A percentile compares a stretch with the other conserved stretches of the same genome.
phyloP scores from a whole-genome alignment of 2,329 filamentous ascomycete genomes.

The Fusarium transvaalense region DNA sequence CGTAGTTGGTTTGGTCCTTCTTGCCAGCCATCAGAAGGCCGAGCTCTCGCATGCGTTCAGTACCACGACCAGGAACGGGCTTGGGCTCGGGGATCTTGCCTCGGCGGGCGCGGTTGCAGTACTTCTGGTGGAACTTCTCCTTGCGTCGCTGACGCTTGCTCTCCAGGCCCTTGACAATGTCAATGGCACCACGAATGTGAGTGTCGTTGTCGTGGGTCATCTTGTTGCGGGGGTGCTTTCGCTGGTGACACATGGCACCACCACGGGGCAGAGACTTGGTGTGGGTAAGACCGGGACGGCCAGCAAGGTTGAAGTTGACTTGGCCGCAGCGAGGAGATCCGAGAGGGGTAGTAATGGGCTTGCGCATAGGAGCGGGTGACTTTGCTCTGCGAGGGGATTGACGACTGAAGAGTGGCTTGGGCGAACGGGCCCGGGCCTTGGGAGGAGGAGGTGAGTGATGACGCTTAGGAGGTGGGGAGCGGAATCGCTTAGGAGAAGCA shows the following conservation, averaged over 20 bases:
- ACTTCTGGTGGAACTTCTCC: constrained; percentile 92
- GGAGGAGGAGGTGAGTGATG: constrained; percentile 54
- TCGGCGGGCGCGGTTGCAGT: constrained; percentile 85
- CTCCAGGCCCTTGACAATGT: constrained; percentile 96
- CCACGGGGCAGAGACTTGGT: constrained; percentile 90
- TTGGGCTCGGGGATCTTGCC: constrained; percentile 72
- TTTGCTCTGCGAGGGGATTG: constrained; percentile 78
- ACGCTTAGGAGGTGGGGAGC: constrained; percentile 58
- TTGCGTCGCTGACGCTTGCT: constrained; percentile 92
- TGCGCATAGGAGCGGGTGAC: constrained; percentile 80
- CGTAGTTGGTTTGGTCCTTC: constrained; percentile 78
- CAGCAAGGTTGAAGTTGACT: constrained; percentile 56
- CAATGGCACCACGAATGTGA: constrained; percentile 91
- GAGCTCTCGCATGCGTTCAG: constrained; percentile 86
- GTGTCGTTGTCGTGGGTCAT: constrained; percentile 58
- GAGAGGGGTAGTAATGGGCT: constrained; percentile 52
- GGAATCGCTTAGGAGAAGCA: constrained; percentile 60
- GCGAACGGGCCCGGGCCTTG: constrained; percentile 65
- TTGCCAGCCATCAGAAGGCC: constrained; percentile 90
- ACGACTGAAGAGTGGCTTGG: constrained; percentile 68
- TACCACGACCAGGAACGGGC: constrained; percentile 85
- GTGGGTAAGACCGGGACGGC: constrained; percentile 75
- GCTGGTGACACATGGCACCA: constrained; percentile 75
- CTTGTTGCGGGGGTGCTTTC: constrained; percentile 60
- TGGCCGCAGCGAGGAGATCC: constrained; percentile 58